Evolutionary conservation across 495 filamentous ascomycete genomes (phyloP), one percentile per base, ranked within the genome.

Genomic region (Neurospora sp.): DNA sequence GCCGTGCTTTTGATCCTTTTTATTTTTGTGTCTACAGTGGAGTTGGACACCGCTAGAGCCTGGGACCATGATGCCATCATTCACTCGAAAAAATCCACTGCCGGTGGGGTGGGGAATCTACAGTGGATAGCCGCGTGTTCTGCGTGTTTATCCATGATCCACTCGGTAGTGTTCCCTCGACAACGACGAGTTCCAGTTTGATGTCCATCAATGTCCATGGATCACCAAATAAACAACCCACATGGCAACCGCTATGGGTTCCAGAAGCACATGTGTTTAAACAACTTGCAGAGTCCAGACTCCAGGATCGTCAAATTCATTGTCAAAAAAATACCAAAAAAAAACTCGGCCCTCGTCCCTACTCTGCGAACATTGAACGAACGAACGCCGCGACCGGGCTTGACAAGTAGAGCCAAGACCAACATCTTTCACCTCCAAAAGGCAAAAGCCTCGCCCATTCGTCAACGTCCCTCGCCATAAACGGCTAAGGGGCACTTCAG

Each of bases 401-500:
- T 13, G 19, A 10, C 5, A 54, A 11, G 31, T 2, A 59, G 15
- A 34, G 54, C 54, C 13, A 62, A 62, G 54, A 62, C 54, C 54
- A 62, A 17, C 54, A 31, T 31, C 54, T 42, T 36, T 5, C 37
- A 70, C 54, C 74, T 66, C 28, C 72, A 19, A 71, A 34, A 11
- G 24, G 15, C 21, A 28, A 71, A 48, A 62, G 15, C 34, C 8
- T 38, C 19, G 28, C 42, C 13, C 13, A 62, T 62, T 62, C 48
- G 54, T 62, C 24, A 28, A 62, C 24, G 11, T 15, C 1, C 54
- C 71, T 39, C 43, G 31, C 45, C 45, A 38, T 36, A 3, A 39
- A 71, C 62, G 9, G 3, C 21, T 73, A 74, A 72, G 39, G 71
- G 38, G 13, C 9, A 40, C 17, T 77, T 77, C 74, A 77, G 77